A percentile compares a stretch with the other conserved stretches of the same genome.
Evolutionary conservation across 116 monocot species (phyloP).

Genomic region (Posidonia oceanica): DNA sequence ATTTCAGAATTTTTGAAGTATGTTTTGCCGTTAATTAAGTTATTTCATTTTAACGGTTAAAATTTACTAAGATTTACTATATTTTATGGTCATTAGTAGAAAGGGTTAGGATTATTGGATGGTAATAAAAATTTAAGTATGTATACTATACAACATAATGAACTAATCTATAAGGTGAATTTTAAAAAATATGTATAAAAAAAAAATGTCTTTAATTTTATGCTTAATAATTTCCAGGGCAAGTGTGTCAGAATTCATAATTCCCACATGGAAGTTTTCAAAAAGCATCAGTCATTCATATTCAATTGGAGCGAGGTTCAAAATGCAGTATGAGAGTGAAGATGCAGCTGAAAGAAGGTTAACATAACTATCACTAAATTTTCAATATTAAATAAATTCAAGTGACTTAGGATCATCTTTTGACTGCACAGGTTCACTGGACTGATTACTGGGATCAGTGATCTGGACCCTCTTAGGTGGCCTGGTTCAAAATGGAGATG

Average conservation of each 20-base stretch:
- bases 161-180: too few relatives aligned
- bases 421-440: constrained; percentile 48
- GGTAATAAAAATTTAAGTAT: too few relatives aligned
- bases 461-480: constrained; percentile 63
- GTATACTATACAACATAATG: too few relatives aligned
- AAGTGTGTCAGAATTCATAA: constrained; percentile 53
- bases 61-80: too few relatives aligned
- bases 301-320: constrained; percentile 72
- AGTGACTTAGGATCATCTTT: background rate
- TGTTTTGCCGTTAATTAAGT: too few relatives aligned
- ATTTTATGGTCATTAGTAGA: too few relatives aligned
- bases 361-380: background rate
- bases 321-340: constrained; percentile 65
- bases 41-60: too few relatives aligned
- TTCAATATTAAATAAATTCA: background rate
- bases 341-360: constrained; percentile 83
- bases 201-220: background rate
- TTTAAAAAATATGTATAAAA: too few relatives aligned
- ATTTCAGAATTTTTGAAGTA: too few relatives aligned
- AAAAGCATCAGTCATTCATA: constrained; percentile 61
- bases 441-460: constrained; percentile 57
- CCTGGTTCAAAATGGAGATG: constrained; percentile 89
- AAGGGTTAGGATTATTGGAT: too few relatives aligned
- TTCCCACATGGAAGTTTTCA: constrained; percentile 61
- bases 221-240: constrained; percentile 21